Conservation (phyloP, 768 basidiomycete genomes). For the Leccinum pellstonianum region DNA sequence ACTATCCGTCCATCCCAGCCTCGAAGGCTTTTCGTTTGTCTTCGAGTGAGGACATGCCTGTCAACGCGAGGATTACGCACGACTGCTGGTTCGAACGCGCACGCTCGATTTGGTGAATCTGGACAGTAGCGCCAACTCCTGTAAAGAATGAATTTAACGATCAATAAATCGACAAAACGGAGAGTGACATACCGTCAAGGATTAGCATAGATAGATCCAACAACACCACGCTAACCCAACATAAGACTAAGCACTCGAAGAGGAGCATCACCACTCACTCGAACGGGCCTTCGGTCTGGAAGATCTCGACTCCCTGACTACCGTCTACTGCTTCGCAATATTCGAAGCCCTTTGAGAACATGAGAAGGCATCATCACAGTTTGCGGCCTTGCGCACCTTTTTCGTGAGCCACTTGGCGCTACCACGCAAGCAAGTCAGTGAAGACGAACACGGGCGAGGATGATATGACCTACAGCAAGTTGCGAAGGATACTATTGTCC, state of each 20-base stretch:
- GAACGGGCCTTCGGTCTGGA: slow-evolving; percentile 71
- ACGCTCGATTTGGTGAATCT: slow-evolving; percentile 77
- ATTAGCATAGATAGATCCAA: slow-evolving; percentile 92
- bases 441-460: slow-evolving; percentile 4
- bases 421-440: slow-evolving; percentile 17
- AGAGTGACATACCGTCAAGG: slow-evolving; percentile 65
- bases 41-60: slow-evolving; percentile 91
- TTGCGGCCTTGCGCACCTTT: slow-evolving; percentile 36
- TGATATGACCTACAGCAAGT: slow-evolving; percentile 62
- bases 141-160: slow-evolving; percentile 2
- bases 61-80: slow-evolving; percentile 79
- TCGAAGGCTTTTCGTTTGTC: slow-evolving; percentile 90
- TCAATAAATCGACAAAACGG: neutral
- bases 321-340: slow-evolving; percentile 82
- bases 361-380: slow-evolving; percentile 2
- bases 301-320: slow-evolving; percentile 77
- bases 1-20: slow-evolving; percentile 96
- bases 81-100: slow-evolving; percentile 31
- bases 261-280: slow-evolving; percentile 55
- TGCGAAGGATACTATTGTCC: slow-evolving; percentile 84
- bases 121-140: slow-evolving; percentile 81
- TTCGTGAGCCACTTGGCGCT: slow-evolving; percentile 65
- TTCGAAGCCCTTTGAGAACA: slow-evolving; percentile 56
- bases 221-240: slow-evolving; percentile 65
- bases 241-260: slow-evolving; percentile 1